Conservation (phyloP, 345 rosid species). For the Mallotus nudiflorus region DNA sequence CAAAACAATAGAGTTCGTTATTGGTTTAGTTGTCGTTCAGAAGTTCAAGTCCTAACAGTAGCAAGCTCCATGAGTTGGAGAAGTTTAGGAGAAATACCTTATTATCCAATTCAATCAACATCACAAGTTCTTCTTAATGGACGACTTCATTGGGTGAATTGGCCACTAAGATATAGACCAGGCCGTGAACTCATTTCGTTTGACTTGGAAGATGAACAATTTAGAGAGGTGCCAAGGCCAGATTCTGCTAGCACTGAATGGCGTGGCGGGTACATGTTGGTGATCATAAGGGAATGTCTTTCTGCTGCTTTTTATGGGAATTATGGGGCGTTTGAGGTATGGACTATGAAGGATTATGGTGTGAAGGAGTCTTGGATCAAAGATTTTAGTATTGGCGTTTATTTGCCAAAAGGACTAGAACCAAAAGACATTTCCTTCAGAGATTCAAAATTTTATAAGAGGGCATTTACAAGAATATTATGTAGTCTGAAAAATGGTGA, state of each 20-base stretch:
- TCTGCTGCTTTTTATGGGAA: not conserved
- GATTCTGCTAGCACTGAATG: not conserved
- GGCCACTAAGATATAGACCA: not conserved
- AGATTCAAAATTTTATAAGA: not conserved
- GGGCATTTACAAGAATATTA: not conserved
- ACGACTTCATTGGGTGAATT: conserved; percentile 28
- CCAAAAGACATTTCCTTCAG: not conserved
- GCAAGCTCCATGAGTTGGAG: conserved; percentile 30
- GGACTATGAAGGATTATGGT: conserved; percentile 26
- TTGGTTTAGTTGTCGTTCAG: conserved; percentile 31
- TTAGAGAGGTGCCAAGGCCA: conserved; percentile 15
- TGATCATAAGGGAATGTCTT: too few species aligned
- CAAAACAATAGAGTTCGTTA: not conserved
- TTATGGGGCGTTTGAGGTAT: conserved; percentile 12
- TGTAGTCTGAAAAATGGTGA: conserved; percentile 21
- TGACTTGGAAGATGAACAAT: conserved; percentile 18
- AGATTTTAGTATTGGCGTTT: conserved; percentile 19
- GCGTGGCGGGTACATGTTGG: too few species aligned
- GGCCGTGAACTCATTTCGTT: not conserved
- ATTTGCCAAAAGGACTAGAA: conserved; percentile 17
- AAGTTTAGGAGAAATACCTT: conserved; percentile 13
- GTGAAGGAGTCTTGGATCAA: conserved; percentile 30
- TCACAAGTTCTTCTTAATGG: conserved; percentile 23
- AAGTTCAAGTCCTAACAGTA: conserved; percentile 54
- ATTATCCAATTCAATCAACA: not conserved